Conservation (phyloP, 2,329 filamentous ascomycete species). For the Aspergillus jensenii region DNA sequence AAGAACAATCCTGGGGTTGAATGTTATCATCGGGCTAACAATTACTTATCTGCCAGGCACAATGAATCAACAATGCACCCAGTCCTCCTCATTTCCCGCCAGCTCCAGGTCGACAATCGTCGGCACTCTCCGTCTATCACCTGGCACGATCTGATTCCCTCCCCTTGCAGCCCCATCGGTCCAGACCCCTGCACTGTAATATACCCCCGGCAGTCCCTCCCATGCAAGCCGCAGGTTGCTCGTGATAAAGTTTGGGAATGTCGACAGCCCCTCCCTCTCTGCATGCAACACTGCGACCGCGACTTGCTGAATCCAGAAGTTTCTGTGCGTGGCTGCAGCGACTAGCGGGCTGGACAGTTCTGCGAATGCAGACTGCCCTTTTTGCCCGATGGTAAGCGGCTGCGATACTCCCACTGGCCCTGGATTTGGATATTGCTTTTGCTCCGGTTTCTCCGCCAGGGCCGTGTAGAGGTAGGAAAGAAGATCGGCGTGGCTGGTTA, state of each 20-base stretch:
- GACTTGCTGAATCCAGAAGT: conserved; percentile 9
- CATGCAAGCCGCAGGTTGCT: not conserved
- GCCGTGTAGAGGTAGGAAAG: not conserved
- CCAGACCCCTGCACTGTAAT: not conserved
- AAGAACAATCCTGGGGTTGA: not conserved
- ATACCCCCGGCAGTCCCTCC: not conserved
- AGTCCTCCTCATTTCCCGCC: not conserved
- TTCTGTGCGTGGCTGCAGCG: not conserved
- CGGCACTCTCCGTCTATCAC: not conserved
- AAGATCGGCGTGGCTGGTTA: not conserved
- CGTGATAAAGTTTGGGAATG: not conserved
- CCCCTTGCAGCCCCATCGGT: not conserved
- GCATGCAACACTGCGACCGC: not conserved
- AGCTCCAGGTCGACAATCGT: not conserved
- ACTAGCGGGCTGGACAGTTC: not conserved
- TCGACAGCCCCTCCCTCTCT: not conserved
- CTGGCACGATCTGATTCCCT: not conserved
- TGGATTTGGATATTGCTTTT: no score
- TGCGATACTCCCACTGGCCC: no score
- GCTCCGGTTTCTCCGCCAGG: not conserved
- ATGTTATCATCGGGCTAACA: not conserved
- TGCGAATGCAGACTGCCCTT: not conserved
- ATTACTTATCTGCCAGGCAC: not conserved
- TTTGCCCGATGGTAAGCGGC: not conserved
- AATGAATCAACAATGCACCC: not conserved